Percentiles rank a stretch among this genome's conserved stretches.
These are phyloP conservation scores for Moniliophthora roreri DNA, from an alignment of 1,284 basidiomycete genomes.

Conservation along the genomic window DNA sequence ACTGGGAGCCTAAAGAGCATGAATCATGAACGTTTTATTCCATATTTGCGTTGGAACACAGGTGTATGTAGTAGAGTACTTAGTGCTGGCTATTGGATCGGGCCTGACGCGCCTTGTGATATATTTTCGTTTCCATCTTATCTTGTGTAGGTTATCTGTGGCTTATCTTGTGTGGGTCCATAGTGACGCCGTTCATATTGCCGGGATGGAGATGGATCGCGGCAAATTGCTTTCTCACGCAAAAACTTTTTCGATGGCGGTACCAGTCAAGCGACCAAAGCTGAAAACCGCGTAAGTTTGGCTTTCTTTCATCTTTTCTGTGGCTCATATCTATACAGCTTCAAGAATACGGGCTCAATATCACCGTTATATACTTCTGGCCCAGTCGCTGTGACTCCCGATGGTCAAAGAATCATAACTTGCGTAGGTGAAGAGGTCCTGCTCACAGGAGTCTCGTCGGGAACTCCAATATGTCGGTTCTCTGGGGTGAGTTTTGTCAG, in stretches of 20 bases:
- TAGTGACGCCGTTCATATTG: no score
- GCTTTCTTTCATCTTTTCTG: background rate
- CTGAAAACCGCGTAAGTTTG: conserved; percentile 61
- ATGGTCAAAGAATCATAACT: conserved; percentile 82
- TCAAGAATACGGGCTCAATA: conserved; percentile 70
- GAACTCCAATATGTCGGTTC: conserved; percentile 78
- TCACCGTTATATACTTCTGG: conserved; percentile 88
- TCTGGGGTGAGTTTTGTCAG: conserved; percentile 62
- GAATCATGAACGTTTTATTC: background rate
- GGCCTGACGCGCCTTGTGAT: no score
- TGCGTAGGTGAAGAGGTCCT: conserved; percentile 87
- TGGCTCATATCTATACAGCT: conserved; percentile 42
- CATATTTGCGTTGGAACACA: background rate
- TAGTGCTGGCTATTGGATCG: no score
- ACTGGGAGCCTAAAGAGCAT: background rate
- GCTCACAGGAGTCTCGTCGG: conserved; percentile 77
- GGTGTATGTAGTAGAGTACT: no score
- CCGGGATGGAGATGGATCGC: no score
- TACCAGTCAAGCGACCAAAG: conserved; percentile 35
- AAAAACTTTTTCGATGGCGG: conserved; percentile 26
- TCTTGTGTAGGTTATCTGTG: no score
- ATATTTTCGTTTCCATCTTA: no score
- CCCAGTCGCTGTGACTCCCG: conserved; percentile 77
- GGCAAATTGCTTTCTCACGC: no score
- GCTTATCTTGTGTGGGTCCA: no score